Evolutionary conservation across 208 protist species (phyloP), one percentile per base, ranked within the genome.

Genomic region (Herpetomonas muscarum): DNA sequence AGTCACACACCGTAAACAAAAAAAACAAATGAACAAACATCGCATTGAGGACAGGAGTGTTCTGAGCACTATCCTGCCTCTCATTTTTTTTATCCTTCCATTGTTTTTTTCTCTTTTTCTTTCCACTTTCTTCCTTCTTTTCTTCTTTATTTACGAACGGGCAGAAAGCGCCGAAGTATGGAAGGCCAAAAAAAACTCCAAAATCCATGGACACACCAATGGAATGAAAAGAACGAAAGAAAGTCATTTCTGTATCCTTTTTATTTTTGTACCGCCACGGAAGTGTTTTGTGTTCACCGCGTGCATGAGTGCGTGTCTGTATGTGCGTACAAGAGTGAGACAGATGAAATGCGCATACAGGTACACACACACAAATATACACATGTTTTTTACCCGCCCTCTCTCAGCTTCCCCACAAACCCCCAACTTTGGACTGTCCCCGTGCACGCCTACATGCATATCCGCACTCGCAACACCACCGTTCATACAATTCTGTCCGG

Each of bases 81-180:
- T 45, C 21, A 17, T 57, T 55, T 29, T 49, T 17, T 21, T 45
- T 51, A 3, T 45, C 46, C 32, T 45, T 65, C 15, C n/a, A 9
- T 49, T 3, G 28, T 54, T 41, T 54, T 36, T 50, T 68, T 55
- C 30, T 55, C 17, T 61, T 44, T n/a, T 25, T 55, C 22, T 12
- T 25, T 44, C 22, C 4, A 21, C 4, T 34, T 54, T 54, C 15
- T 49, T 47, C 3, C 30, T 54, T 44, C 34, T 55, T 47, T 19
- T 54, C 6, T 58, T 32, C n/a, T n/a, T n/a, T n/a, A n/a, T n/a
- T n/a, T n/a, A n/a, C n/a, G n/a, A n/a, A n/a, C n/a, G n/a, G n/a
- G n/a, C n/a, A n/a, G n/a, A n/a, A n/a, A n/a, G n/a, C n/a, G n/a
- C n/a, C n/a, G n/a, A n/a, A n/a, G n/a, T n/a, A n/a, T n/a, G n/a